Conservation (phyloP, 2,329 filamentous ascomycete species). For the Orbilia brochopaga region DNA sequence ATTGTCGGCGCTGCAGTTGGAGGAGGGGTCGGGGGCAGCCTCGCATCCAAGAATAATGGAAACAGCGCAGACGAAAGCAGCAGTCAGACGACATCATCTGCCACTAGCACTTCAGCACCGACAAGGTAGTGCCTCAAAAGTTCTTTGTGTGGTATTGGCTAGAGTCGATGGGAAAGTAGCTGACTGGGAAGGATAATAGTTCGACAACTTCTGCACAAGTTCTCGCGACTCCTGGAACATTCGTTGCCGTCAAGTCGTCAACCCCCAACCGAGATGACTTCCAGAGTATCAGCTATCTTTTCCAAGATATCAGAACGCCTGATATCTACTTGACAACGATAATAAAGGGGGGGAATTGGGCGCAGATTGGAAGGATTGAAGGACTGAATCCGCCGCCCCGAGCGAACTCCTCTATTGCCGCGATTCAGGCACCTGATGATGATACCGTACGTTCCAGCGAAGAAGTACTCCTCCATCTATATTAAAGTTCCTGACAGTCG, state of each 20-base stretch:
- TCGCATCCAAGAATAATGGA: constrained; percentile 29
- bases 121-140: constrained; percentile 16
- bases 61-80: constrained; percentile 4
- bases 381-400: constrained; percentile 32
- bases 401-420: constrained; percentile 35
- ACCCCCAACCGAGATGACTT: constrained; percentile 22
- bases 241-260: constrained; percentile 41
- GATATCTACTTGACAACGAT: constrained; percentile 45
- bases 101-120: constrained; percentile 6
- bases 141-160: neutral
- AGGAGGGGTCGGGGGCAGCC: constrained; percentile 33
- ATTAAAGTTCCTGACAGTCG: neutral
- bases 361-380: constrained; percentile 38
- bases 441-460: constrained; percentile 21
- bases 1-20: constrained; percentile 31
- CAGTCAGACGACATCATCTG: constrained; percentile 7
- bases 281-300: constrained; percentile 33
- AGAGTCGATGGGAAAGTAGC: neutral
- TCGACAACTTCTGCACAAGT: constrained; percentile 19
- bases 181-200: constrained; percentile 9
- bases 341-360: constrained; percentile 25
- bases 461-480: neutral
- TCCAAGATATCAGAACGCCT: constrained; percentile 40
- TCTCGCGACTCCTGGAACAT: constrained; percentile 37
- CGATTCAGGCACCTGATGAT: constrained; percentile 31